A percentile compares a stretch with the other conserved stretches of the same genome.
These are phyloP conservation scores for Fraxinus anomala DNA, from an alignment of 257 asterid species.

Conservation along the genomic window DNA sequence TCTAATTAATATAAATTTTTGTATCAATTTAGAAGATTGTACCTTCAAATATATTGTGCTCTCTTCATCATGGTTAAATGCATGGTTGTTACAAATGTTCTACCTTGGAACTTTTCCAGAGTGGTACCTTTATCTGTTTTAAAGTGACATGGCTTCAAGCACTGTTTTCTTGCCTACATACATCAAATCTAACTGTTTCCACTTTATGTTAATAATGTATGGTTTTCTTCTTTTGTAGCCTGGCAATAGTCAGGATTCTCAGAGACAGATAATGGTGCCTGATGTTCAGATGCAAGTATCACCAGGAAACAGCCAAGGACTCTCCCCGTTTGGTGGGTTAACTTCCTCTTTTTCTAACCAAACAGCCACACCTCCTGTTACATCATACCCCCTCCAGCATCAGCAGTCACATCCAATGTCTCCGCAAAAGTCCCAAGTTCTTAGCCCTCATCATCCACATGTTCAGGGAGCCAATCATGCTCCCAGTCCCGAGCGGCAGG, in stretches of 20 bases:
- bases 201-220: not conserved
- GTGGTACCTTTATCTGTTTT: constrained; percentile 9
- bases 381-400: constrained; percentile 51
- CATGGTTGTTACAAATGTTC: not conserved
- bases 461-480: constrained; percentile 72
- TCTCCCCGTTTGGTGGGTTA: constrained; percentile 48
- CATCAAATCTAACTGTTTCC: constrained; percentile 22
- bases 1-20: not conserved
- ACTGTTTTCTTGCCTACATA: constrained; percentile 7
- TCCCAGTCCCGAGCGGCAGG: constrained; percentile 68
- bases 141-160: constrained; percentile 7
- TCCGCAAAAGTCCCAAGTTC: constrained; percentile 51
- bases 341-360: constrained; percentile 44
- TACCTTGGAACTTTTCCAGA: constrained; percentile 3
- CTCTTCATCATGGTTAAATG: constrained; percentile 3
- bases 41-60: not conserved
- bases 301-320: constrained; percentile 46
- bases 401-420: constrained; percentile 50
- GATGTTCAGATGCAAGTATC: constrained; percentile 61
- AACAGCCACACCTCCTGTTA: constrained; percentile 41
- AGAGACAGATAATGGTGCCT: constrained; percentile 61
- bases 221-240: constrained; percentile 45
- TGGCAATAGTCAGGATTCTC: constrained; percentile 63
- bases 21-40: not conserved
- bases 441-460: constrained; percentile 46